These are phyloP conservation scores for Tetrapisispora pingtungensis DNA, from an alignment of 805 yeast species.

Conservation along the genomic window DNA sequence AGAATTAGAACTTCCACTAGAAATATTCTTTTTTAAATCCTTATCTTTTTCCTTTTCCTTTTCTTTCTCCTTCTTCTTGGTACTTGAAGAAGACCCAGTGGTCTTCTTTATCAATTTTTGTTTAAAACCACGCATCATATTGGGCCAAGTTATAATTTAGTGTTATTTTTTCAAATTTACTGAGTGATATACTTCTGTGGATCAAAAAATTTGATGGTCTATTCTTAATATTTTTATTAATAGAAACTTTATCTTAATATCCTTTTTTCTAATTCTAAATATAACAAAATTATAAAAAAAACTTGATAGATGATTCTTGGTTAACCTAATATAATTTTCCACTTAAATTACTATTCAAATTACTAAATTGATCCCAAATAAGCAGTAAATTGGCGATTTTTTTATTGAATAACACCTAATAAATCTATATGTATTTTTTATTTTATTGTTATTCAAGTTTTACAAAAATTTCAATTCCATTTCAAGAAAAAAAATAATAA, in stretches of 20 bases:
- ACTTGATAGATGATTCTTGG: too few relatives aligned
- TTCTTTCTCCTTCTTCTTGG: conserved; percentile 36
- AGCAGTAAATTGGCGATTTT: too few relatives aligned
- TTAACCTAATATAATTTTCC: too few relatives aligned
- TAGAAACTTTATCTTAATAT: too few relatives aligned
- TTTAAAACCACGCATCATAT: conserved; percentile 68
- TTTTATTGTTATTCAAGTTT: not conserved
- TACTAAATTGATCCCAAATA: too few relatives aligned
- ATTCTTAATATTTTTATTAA: too few relatives aligned
- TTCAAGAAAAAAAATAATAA: not conserved
- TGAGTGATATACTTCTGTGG: too few relatives aligned
- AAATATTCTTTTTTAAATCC: conserved; percentile 4
- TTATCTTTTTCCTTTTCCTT: conserved; percentile 31
- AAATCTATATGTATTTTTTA: not conserved
- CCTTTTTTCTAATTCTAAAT: too few relatives aligned
- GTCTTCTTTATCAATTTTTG: conserved; percentile 38
- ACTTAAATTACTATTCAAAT: too few relatives aligned
- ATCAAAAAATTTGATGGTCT: too few relatives aligned
- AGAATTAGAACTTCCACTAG: conserved; percentile 7
- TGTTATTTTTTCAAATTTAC: too few relatives aligned
- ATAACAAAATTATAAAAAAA: too few relatives aligned
- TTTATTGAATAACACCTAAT: not conserved
- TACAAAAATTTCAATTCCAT: not conserved
- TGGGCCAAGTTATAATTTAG: conserved; percentile 12
- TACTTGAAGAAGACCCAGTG: conserved; percentile 29